Conservation (phyloP, 2,329 filamentous ascomycete genomes). For the Colletotrichum filicis region DNA sequence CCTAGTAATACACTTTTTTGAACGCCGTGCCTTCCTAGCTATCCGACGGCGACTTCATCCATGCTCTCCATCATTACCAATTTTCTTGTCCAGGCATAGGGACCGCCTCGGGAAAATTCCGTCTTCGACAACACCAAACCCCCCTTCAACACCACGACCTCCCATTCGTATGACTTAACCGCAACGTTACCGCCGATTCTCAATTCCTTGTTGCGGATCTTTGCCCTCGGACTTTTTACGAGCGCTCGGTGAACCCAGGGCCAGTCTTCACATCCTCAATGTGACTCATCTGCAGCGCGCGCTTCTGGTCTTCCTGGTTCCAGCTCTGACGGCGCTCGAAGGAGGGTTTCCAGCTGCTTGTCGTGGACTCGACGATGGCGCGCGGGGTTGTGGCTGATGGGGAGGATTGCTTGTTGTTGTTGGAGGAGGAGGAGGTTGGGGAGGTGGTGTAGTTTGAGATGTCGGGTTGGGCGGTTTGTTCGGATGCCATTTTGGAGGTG, state of each 20-base stretch:
- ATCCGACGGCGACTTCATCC: background rate
- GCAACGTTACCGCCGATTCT: background rate
- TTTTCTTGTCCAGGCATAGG: background rate
- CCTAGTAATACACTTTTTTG: conserved; percentile 7
- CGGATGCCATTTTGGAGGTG: background rate
- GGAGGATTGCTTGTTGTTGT: background rate
- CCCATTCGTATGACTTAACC: no score
- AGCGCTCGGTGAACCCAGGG: conserved; percentile 56
- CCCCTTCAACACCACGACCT: background rate
- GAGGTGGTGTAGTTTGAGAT: background rate
- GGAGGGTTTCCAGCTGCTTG: conserved; percentile 58
- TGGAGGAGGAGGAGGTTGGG: background rate
- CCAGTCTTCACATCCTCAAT: conserved; percentile 49
- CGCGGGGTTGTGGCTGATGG: conserved; percentile 13
- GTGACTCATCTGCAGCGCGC: conserved; percentile 58
- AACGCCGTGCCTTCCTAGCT: background rate
- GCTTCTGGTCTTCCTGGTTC: conserved; percentile 65
- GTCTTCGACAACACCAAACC: background rate
- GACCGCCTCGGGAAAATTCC: background rate
- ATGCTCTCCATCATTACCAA: background rate
- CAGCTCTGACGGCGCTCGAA: conserved; percentile 62
- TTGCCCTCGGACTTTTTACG: background rate
- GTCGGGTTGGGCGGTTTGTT: background rate
- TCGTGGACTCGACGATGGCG: conserved; percentile 46
- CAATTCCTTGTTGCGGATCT: no score